A percentile compares a stretch with the other conserved stretches of the same genome.
phyloP scores from a whole-genome alignment of 148 eudicot genomes.

The Rhododendron kiyosumense region DNA sequence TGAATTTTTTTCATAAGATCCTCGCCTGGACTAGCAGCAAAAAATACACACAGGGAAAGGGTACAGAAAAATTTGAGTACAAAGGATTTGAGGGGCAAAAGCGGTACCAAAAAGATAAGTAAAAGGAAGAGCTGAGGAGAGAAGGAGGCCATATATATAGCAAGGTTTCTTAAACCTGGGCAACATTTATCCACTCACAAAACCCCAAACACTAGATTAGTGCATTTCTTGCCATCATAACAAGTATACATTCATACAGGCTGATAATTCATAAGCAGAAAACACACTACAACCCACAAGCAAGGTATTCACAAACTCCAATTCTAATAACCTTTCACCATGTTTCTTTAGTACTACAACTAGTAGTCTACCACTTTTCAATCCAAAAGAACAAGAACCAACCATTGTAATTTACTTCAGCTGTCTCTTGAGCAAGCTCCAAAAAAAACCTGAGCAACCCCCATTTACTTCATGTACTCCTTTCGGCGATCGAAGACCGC shows the following conservation, averaged over 20 bases:
- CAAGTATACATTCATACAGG: slow-evolving; percentile 13
- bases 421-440: slow-evolving; percentile 13
- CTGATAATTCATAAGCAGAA: slow-evolving; percentile 10
- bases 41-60: neutral
- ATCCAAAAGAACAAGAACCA: neutral
- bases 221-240: neutral
- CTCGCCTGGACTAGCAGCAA: neutral
- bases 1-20: neutral
- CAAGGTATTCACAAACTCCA: slow-evolving; percentile 16
- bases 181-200: neutral
- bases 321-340: slow-evolving; percentile 7
- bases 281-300: slow-evolving; percentile 10
- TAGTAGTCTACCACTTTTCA: neutral
- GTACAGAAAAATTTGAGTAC: neutral
- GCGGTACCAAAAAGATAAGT: neutral
- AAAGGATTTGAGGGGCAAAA: neutral
- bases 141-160: neutral
- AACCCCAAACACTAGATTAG: neutral
- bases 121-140: neutral
- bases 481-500: neutral
- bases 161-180: neutral
- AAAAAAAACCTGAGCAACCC: slow-evolving; percentile 11
- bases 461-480: neutral
- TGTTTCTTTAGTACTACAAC: slow-evolving; percentile 1
- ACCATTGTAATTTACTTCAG: slow-evolving; percentile 10